These are phyloP conservation scores for Amyloporia xantha DNA, from an alignment of 768 basidiomycete genomes.

Conservation along the genomic window DNA sequence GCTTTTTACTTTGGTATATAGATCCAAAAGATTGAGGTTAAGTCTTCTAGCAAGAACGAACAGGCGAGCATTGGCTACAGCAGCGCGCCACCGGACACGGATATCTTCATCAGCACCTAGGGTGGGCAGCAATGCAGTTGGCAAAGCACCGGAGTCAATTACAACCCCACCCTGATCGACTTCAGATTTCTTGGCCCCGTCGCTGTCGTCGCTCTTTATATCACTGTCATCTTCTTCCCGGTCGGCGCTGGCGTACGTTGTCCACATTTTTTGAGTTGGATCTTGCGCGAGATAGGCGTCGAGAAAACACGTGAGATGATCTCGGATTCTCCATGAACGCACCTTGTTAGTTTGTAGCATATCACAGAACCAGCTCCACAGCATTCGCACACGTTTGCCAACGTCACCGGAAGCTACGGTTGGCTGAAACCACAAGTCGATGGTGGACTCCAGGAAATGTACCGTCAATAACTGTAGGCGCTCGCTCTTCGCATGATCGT, in stretches of 20 bases:
- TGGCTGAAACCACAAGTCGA: constrained; percentile 48
- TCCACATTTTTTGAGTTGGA: constrained; percentile 47
- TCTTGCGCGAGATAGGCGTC: constrained; percentile 57
- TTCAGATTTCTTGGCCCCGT: constrained; percentile 4
- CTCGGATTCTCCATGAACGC: constrained; percentile 62
- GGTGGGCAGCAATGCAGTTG: constrained; percentile 42
- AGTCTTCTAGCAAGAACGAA: constrained; percentile 43
- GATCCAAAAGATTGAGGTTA: constrained; percentile 22
- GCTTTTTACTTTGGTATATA: constrained; percentile 45
- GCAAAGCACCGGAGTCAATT: constrained; percentile 28
- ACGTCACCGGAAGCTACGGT: constrained; percentile 4
- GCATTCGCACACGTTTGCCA: constrained; percentile 29
- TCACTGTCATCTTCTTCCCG: constrained; percentile 10
- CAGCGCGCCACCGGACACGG: constrained; percentile 76
- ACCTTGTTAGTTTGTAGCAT: constrained; percentile 36
- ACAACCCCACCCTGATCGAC: constrained; percentile 19
- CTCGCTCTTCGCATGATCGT: constrained; percentile 50
- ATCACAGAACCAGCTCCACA: constrained; percentile 50
- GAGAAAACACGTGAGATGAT: constrained; percentile 57
- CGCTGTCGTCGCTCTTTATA: background rate
- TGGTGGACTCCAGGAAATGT: constrained; percentile 59
- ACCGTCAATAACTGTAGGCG: constrained; percentile 46
- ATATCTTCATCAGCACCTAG: constrained; percentile 69
- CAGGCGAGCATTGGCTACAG: constrained; percentile 49
- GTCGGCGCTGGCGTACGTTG: background rate